Conservation (phyloP, 148 eudicot species). For the Fallopia convolvulus region DNA sequence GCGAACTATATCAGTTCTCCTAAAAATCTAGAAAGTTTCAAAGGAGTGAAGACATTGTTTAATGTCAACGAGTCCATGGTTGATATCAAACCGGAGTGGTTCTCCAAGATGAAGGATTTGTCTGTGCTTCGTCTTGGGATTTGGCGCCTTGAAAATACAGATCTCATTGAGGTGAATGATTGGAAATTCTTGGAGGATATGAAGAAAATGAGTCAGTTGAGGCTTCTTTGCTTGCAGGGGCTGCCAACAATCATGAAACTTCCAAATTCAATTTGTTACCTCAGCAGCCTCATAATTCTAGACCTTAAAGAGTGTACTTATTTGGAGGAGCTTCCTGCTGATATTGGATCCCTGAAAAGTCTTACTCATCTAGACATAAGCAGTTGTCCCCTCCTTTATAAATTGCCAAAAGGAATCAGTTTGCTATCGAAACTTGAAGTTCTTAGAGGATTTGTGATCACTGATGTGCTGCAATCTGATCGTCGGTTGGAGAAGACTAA, state of each 20-base stretch:
- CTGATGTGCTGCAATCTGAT: neutral
- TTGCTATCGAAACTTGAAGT: constrained; percentile 29
- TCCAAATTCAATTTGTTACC: constrained; percentile 22
- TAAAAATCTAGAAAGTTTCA: neutral
- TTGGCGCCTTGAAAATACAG: constrained; percentile 22
- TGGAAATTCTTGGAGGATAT: constrained; percentile 20
- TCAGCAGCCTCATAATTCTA: constrained; percentile 24
- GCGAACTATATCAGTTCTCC: neutral
- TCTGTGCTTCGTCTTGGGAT: constrained; percentile 37
- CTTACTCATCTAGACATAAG: constrained; percentile 45
- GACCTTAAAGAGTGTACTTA: constrained; percentile 17
- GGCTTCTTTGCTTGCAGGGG: constrained; percentile 41
- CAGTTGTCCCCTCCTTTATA: constrained; percentile 32
- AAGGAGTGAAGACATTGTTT: constrained; percentile 8
- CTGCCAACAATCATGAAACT: constrained; percentile 30
- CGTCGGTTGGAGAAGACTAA: neutral
- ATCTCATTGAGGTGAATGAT: constrained; percentile 37
- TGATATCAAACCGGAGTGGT: constrained; percentile 21
- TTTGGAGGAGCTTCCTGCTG: constrained; percentile 29
- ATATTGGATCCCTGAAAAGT: constrained; percentile 28
- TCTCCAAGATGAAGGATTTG: constrained; percentile 28
- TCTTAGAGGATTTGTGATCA: constrained; percentile 40
- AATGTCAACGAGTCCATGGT: constrained; percentile 27
- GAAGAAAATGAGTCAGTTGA: constrained; percentile 18
- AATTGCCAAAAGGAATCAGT: constrained; percentile 33